Conservation (phyloP, 345 rosid genomes). For the Aquilaria malaccensis region DNA sequence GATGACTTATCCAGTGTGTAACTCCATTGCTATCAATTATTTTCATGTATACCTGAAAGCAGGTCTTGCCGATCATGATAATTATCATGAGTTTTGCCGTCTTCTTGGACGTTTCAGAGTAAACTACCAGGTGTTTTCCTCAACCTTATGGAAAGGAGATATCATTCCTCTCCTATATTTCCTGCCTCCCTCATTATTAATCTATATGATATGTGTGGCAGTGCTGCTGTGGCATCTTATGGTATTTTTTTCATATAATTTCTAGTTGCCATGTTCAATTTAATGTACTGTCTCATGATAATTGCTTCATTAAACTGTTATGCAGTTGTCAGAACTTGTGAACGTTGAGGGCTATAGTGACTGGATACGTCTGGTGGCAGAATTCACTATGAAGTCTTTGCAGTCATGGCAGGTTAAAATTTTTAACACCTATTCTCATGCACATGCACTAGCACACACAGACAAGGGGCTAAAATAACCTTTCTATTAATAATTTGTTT, state of each 20-base stretch:
- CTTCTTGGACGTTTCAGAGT: constrained; percentile 96
- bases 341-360: constrained; percentile 96
- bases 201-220: constrained; percentile 2
- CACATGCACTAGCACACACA: not conserved
- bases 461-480: constrained; percentile 2
- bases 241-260: constrained; percentile 8
- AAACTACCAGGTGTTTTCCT: constrained; percentile 74
- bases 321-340: constrained; percentile 97
- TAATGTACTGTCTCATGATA: constrained; percentile 1
- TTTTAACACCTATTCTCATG: not conserved
- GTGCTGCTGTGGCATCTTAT: not conserved
- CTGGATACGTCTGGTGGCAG: constrained; percentile 97
- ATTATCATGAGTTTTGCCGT: constrained; percentile 97
- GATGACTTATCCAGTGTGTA: no score
- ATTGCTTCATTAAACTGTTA: constrained; percentile 19
- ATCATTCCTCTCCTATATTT: not conserved
- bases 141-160: not conserved
- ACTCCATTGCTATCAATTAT: not conserved
- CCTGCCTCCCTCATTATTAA: not conserved
- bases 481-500: constrained; percentile 7
- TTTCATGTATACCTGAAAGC: constrained; percentile 17
- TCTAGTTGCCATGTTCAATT: constrained; percentile 1
- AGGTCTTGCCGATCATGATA: constrained; percentile 99
- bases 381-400: constrained; percentile 88
- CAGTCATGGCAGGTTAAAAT: constrained; percentile 93